Evolutionary conservation across 345 rosid genomes (phyloP), one percentile per base, ranked within the genome.

Genomic region (Syzygium oleosum): DNA sequence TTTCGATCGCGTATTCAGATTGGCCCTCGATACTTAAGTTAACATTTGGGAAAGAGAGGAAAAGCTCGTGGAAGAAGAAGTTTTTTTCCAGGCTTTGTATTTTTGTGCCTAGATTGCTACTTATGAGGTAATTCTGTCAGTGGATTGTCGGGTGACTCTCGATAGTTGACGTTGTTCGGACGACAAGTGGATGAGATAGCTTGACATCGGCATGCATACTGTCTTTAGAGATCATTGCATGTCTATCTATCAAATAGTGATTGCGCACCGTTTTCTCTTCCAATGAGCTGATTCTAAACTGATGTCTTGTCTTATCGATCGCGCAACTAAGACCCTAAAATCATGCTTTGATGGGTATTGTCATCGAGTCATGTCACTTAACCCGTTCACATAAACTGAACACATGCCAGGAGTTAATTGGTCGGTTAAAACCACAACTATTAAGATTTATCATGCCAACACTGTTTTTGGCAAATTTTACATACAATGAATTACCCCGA

Each of bases 171-270:
- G 46, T 5, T 43, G 46, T 43, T 43, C 46, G 46, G 46, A 43
- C 1, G 46, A 43, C 46, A 61, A n/a, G 17, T 61, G 2, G 0
- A 61, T 12, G 9, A n/a, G 73, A 7, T 61, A n/a, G 0, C 38
- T 59, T 5, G 6, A 68, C 6, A 16, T 68, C 8, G 43, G 21
- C 79, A 16, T 65, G 2, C 22, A 11, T 31, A 2, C 8, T 1
- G 1, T 3, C 38, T 2, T 31, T 65, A 65, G 17, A 16, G 0
- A 17, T 3, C 79, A 68, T 31, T 68, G 2, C 6, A 34, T 4
- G 17, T 68, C 79, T 31, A 2, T 2, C 7, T 68, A 16, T 63
- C 1, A 3, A 14, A 68, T 9, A 16, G 2, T 16, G 12, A 31
- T 68, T 5, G 4, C 12, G 9, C 4, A 65, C 1, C 11, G 6